A percentile compares a stretch with the other conserved stretches of the same genome.
Conservation (phyloP, 306 rosid genomes). For the Benincasa hispida region DNA sequence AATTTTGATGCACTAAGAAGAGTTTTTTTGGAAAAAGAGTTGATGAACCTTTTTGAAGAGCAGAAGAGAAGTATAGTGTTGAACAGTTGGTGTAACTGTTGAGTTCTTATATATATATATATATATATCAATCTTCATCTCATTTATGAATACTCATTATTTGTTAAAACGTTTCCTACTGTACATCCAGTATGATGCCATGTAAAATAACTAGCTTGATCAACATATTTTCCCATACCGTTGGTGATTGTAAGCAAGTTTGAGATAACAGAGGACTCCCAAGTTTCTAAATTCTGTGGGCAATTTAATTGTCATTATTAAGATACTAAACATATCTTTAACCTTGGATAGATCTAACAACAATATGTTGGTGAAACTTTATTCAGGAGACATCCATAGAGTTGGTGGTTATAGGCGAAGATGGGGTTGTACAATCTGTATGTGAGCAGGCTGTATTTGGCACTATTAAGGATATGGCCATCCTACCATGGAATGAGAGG, state of each 20-base stretch:
- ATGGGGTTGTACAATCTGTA: slow-evolving; percentile 68
- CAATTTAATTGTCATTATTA: not conserved
- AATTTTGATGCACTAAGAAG: too few species aligned
- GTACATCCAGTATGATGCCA: not conserved
- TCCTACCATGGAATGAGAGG: slow-evolving; percentile 72
- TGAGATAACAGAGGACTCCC: not conserved
- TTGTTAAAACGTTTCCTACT: not conserved
- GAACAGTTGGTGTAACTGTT: too few species aligned
- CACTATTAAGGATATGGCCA: slow-evolving; percentile 68
- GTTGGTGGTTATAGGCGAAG: slow-evolving; percentile 60
- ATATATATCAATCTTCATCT: too few species aligned
- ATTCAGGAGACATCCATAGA: slow-evolving; percentile 86
- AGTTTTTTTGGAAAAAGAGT: too few species aligned
- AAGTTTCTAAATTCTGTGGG: not conserved
- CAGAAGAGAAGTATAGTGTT: too few species aligned
- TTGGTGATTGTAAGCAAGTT: not conserved
- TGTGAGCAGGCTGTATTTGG: slow-evolving; percentile 95
- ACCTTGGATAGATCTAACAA: not conserved
- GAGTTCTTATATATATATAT: too few species aligned
- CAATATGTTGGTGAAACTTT: not conserved
- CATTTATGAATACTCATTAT: not conserved
- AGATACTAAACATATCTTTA: not conserved
- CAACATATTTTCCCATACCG: not conserved
- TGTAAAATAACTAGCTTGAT: not conserved
- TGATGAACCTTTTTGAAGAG: too few species aligned